Evolutionary conservation across 768 basidiomycete species (phyloP).

Genomic region (Tylopilus vinaceipallidus): DNA sequence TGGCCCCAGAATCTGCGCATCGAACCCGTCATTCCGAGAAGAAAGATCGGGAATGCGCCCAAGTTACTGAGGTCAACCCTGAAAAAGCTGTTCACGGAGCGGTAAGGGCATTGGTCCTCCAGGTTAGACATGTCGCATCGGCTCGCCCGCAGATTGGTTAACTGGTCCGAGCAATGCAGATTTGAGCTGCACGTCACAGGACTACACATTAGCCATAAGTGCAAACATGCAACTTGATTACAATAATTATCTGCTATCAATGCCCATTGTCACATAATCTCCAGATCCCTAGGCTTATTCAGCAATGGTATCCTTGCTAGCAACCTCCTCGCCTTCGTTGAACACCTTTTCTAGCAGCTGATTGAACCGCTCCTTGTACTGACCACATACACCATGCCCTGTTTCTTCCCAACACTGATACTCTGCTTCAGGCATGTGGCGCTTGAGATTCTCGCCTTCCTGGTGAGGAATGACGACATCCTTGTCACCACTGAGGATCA

Average conservation of each 20-base stretch:
- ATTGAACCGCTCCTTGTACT: constrained; percentile 52
- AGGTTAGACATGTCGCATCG: not conserved
- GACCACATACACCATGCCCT: constrained; percentile 61
- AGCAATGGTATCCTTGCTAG: not conserved
- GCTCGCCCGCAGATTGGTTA: not conserved
- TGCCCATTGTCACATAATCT: not conserved
- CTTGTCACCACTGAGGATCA: constrained; percentile 64
- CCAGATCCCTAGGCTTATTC: not conserved
- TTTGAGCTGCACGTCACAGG: not conserved
- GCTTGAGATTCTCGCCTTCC: constrained; percentile 53
- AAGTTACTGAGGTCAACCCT: constrained; percentile 37
- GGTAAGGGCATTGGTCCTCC: constrained; percentile 10
- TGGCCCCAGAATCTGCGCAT: constrained; percentile 53
- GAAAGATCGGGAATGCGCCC: constrained; percentile 39
- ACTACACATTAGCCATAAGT: not conserved
- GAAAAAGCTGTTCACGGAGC: constrained; percentile 40
- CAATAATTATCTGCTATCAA: not conserved
- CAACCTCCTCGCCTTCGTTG: constrained; percentile 41
- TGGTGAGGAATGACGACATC: constrained; percentile 55
- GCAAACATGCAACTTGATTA: not conserved
- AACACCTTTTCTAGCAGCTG: constrained; percentile 54
- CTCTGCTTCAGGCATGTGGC: constrained; percentile 56
- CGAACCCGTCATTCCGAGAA: constrained; percentile 42
- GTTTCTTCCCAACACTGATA: constrained; percentile 56
- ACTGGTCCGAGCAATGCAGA: not conserved